Evolutionary conservation across 768 basidiomycete species (phyloP), one percentile per base, ranked within the genome.

Genomic region (Hydnum rufescens): DNA sequence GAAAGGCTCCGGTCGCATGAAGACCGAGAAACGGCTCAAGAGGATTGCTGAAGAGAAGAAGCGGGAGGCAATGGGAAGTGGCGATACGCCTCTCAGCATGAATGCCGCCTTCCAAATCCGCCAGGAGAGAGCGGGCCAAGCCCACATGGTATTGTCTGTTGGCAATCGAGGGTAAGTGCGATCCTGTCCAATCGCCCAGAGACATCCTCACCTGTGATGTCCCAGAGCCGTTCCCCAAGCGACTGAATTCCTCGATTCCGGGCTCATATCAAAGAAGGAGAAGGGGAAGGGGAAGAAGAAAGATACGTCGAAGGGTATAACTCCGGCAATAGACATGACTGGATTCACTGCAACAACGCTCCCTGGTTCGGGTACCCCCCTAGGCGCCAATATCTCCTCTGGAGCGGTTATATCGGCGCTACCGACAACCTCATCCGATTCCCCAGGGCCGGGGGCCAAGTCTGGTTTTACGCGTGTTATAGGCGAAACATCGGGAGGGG

Each of bases 31-130:
- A 65, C 74, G 88, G 55, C 61, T 96, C 58, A 90, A 92, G 75
- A 90, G 84, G 70, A 96, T 97, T 57, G 85, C 80, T n/a, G 92
- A 97, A 60, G 95, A 99, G 70, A 77, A 82, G 65, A 96, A 95
- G 71, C 75, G 88, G 63, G 77, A 77, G 54, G 83, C 89, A 5
- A 96, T 96, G 90, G 78, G 74, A 18, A 88, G 88, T 59, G 87
- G 88, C 1, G 95, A 99, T 67, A 96, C 93, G 1, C 90, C 93
- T 2, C 68, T 90, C 51, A 92, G 87, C 61, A 95, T 96, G 85
- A 90, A 81, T 58, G 77, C 72, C 56, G 92, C 90, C 8, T 99
- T 99, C 70, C 82, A 92, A 61, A 77, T 81, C 51, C 73, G 95
- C 53, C 90, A 95, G 63, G 81, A 90, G 65, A 90, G 88, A 69